Percentiles rank a stretch among this genome's conserved stretches.
These are phyloP conservation scores for Cladosporium sp. DNA, from an alignment of 2,329 filamentous ascomycete species.

Conservation along the genomic window DNA sequence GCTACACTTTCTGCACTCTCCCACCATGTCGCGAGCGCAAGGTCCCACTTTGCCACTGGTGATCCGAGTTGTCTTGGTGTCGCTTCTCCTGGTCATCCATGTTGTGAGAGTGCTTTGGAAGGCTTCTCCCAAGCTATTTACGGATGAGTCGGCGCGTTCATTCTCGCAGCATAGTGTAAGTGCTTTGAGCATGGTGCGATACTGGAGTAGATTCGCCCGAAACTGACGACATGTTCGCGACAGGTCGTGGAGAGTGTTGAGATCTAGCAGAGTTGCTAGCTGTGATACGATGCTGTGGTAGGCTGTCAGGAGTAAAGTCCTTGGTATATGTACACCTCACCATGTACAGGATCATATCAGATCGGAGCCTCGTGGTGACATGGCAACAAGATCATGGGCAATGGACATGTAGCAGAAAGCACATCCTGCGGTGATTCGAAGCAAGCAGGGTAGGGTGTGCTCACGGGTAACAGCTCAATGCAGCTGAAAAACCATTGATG, in stretches of 20 bases:
- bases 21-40: slow-evolving; percentile 85
- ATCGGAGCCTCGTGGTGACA: too few species aligned
- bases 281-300: slow-evolving; percentile 65
- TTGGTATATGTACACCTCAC: not conserved
- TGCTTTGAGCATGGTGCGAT: slow-evolving; percentile 65
- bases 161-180: slow-evolving; percentile 77
- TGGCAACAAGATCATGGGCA: too few species aligned
- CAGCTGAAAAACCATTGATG: slow-evolving; percentile 55
- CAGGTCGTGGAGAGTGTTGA: slow-evolving; percentile 80
- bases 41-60: slow-evolving; percentile 65
- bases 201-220: slow-evolving; percentile 71
- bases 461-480: slow-evolving; percentile 64
- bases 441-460: slow-evolving; percentile 1
- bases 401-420: too few species aligned
- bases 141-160: slow-evolving; percentile 41
- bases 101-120: not conserved
- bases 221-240: slow-evolving; percentile 77
- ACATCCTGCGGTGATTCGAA: too few species aligned
- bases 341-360: too few species aligned
- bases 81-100: slow-evolving; percentile 23
- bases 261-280: slow-evolving; percentile 72
- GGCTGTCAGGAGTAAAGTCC: slow-evolving; percentile 26
- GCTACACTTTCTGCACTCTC: slow-evolving; percentile 72
- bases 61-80: slow-evolving; percentile 35
- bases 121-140: not conserved